Evolutionary conservation across 768 basidiomycete species (phyloP).

Genomic region (Mycena crocata): DNA sequence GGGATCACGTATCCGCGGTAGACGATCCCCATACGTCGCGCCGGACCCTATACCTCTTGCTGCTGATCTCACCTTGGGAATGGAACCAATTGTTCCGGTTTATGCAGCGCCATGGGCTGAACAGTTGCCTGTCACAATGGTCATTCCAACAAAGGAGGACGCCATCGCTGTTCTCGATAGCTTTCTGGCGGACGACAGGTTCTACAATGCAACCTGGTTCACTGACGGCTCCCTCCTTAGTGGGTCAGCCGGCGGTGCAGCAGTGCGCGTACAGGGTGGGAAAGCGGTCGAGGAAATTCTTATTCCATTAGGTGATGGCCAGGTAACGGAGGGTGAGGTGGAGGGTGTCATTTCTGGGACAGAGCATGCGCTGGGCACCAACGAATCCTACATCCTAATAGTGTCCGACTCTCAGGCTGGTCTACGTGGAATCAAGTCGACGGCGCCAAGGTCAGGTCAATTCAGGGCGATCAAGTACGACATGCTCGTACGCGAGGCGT

Average conservation of each 20-base stretch:
- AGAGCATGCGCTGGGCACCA: background rate
- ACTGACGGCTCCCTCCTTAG: conserved; percentile 7
- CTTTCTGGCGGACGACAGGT: background rate
- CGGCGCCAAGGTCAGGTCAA: conserved; percentile 5
- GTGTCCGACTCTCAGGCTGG: conserved; percentile 13
- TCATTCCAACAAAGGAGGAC: background rate
- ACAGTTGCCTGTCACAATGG: background rate
- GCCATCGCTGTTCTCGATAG: background rate
- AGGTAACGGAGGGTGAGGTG: conserved; percentile 7
- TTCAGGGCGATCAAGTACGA: conserved; percentile 8
- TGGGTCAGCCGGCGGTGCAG: background rate
- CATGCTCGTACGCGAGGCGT: background rate
- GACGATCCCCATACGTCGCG: background rate
- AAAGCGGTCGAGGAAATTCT: background rate
- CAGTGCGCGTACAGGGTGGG: background rate
- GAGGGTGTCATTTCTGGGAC: background rate
- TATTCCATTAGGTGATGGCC: conserved; percentile 1
- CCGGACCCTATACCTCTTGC: background rate
- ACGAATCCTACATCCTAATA: background rate
- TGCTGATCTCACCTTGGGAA: background rate
- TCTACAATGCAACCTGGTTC: background rate
- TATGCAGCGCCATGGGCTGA: background rate
- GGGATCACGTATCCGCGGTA: background rate
- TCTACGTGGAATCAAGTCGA: background rate
- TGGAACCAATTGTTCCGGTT: background rate